Evolutionary conservation across 2,329 filamentous ascomycete genomes (phyloP).

Genomic region (Parasarocladium wereldwijsianum): DNA sequence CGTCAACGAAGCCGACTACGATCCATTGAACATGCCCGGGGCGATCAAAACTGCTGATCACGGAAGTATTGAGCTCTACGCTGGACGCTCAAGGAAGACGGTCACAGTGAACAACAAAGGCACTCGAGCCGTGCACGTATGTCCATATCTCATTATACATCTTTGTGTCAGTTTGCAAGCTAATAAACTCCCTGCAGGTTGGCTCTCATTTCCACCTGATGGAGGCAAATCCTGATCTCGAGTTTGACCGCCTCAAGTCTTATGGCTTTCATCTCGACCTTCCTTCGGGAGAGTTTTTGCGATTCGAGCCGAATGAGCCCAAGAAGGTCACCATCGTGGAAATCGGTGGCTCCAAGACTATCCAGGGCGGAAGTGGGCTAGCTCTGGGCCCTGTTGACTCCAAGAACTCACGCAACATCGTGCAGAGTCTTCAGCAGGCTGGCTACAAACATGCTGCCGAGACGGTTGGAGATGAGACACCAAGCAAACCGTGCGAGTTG

Average conservation of each 20-base stretch:
- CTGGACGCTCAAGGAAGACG: constrained; percentile 56
- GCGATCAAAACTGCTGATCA: constrained; percentile 57
- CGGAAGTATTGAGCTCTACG: constrained; percentile 44
- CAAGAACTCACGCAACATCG: constrained; percentile 47
- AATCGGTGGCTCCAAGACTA: constrained; percentile 67
- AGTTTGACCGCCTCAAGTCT: constrained; percentile 70
- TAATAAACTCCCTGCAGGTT: too few relatives aligned
- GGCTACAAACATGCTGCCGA: constrained; percentile 69
- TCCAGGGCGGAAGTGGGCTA: constrained; percentile 71
- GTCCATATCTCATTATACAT: too few relatives aligned
- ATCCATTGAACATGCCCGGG: constrained; percentile 56
- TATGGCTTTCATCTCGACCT: constrained; percentile 86
- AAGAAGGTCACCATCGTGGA: constrained; percentile 84
- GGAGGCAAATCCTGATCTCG: constrained; percentile 80
- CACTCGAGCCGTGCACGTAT: constrained; percentile 83
- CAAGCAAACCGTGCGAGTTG: constrained; percentile 49
- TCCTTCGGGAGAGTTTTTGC: constrained; percentile 75
- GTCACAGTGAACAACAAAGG: constrained; percentile 74
- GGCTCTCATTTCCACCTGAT: constrained; percentile 95
- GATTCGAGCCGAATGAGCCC: constrained; percentile 86
- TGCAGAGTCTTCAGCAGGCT: constrained; percentile 49
- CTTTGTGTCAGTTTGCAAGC: too few relatives aligned
- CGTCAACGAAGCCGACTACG: constrained; percentile 50
- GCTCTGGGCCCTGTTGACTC: constrained; percentile 59
- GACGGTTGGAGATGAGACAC: constrained; percentile 34